Base-by-base conservation (phyloP, 2,329 filamentous ascomycete species). In the Nothopassalora personata region DNA sequence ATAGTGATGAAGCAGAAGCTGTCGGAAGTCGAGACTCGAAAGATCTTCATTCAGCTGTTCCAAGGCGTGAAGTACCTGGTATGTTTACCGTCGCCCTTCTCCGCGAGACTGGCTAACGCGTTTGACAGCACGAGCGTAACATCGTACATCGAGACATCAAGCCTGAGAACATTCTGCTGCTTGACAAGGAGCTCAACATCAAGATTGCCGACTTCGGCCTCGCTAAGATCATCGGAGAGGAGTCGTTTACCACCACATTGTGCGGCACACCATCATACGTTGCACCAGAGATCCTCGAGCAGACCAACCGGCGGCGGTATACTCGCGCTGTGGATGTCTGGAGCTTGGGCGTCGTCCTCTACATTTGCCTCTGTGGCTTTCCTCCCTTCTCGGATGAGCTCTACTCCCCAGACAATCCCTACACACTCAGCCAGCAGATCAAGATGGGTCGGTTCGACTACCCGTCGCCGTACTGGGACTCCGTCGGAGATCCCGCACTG, bases 101-200 rank as follows among this genome's bases (percentile, higher is more conserved):
- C 3, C n/a, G 31, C 47, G 33, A 60, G 34, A n/a, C 30, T n/a
- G 4, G 47, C 64, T 66, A 30, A 65, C 47, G 18, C n/a, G 11
- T 6, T n/a, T 1, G 27, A 1, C 49, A 97, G 93, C 94, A 99
- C 72, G 94, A 97, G 61, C 89, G 94, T 63, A 95, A 94, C 68
- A 96, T 99, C 73, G 92, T 97, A 5, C 94, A 99, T 73, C 88
- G 94, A 59, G 94, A 99, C 68, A 97, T 99, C 76, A 97, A 97
- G 75, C 93, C 92, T 0, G 93, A 97, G 72, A 97, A 97, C 69
- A 97, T 99, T 34, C 78, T 99, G 8, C 79, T 99, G 36, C 86
- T 88, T 5, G 91, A 97, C 75, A 91, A 90, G 69, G 82, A 94
- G 34, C 77, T 97, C 30, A 86, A 87, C 60, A 87, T 96, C 64